Evolutionary conservation across 2,329 filamentous ascomycete genomes (phyloP).

Genomic region (Exophiala mesophila): DNA sequence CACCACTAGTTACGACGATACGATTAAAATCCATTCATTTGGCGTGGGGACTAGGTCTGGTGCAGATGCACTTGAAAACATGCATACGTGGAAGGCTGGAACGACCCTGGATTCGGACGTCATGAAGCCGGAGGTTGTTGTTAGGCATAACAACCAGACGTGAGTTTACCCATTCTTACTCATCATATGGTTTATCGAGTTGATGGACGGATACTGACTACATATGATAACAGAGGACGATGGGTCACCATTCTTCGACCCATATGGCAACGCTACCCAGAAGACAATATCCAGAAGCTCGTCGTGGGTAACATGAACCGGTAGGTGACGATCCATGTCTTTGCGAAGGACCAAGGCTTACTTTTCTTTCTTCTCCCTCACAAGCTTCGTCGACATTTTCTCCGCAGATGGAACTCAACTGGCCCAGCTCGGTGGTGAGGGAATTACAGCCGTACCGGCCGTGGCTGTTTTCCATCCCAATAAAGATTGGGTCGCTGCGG

Average conservation of each 20-base stretch:
- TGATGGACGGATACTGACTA: neutral
- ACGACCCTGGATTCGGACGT: conserved; percentile 54
- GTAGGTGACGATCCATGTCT: no score
- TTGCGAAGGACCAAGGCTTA: no score
- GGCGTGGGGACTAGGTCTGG: conserved; percentile 32
- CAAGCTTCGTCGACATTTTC: conserved; percentile 78
- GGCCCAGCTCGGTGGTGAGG: conserved; percentile 79
- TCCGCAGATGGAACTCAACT: conserved; percentile 77
- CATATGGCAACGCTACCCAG: conserved; percentile 81
- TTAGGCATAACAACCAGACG: conserved; percentile 92
- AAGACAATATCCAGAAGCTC: conserved; percentile 78
- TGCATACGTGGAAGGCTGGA: conserved; percentile 55
- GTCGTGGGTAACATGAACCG: conserved; percentile 96
- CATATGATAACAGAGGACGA: conserved; percentile 14
- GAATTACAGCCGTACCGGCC: conserved; percentile 91
- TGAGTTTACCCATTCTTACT: conserved; percentile 61
- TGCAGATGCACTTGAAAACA: conserved; percentile 42
- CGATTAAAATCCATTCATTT: conserved; percentile 86
- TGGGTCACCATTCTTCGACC: conserved; percentile 57
- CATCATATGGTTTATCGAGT: neutral
- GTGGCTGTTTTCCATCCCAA: conserved; percentile 87
- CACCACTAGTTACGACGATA: conserved; percentile 92
- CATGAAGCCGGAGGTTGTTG: conserved; percentile 64
- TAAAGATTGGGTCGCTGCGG: conserved; percentile 85
- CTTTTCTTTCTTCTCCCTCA: neutral